Evolutionary conservation across 495 filamentous ascomycete genomes (phyloP).

Genomic region (Xylaria venustula): DNA sequence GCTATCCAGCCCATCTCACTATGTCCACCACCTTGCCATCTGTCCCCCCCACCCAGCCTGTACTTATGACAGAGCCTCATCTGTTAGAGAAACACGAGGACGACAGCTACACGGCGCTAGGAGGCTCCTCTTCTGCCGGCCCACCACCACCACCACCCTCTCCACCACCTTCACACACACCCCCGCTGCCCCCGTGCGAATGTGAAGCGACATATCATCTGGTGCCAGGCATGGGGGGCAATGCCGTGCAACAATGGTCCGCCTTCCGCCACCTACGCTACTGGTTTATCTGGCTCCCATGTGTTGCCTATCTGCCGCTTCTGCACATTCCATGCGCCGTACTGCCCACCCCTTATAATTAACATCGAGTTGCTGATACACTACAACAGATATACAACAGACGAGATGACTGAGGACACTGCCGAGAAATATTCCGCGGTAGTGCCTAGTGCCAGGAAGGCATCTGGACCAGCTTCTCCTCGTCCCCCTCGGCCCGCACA

Average conservation of each 20-base stretch:
- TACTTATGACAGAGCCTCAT: slow-evolving; percentile 32
- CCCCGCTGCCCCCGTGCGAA: not conserved
- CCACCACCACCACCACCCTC: slow-evolving; percentile 18
- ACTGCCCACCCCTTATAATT: no score
- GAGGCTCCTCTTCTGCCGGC: slow-evolving; percentile 14
- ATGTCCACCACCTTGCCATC: not conserved
- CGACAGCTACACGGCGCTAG: not conserved
- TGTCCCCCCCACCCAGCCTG: not conserved
- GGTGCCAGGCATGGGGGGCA: not conserved
- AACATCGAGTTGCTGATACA: no score
- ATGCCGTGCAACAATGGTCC: slow-evolving; percentile 10
- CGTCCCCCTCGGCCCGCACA: not conserved
- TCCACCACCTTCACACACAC: not conserved
- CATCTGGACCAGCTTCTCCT: not conserved
- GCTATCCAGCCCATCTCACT: not conserved
- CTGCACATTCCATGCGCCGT: no score
- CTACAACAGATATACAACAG: no score
- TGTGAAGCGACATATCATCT: not conserved
- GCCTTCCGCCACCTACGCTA: slow-evolving; percentile 3
- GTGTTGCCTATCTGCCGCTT: not conserved
- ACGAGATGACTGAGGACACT: no score
- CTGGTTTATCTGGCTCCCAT: not conserved
- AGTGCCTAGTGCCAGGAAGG: not conserved
- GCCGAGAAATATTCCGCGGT: no score
- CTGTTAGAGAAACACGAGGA: slow-evolving; percentile 23